Evolutionary conservation across 1,284 basidiomycete species (phyloP).

Genomic region (Fistulina hepatica): DNA sequence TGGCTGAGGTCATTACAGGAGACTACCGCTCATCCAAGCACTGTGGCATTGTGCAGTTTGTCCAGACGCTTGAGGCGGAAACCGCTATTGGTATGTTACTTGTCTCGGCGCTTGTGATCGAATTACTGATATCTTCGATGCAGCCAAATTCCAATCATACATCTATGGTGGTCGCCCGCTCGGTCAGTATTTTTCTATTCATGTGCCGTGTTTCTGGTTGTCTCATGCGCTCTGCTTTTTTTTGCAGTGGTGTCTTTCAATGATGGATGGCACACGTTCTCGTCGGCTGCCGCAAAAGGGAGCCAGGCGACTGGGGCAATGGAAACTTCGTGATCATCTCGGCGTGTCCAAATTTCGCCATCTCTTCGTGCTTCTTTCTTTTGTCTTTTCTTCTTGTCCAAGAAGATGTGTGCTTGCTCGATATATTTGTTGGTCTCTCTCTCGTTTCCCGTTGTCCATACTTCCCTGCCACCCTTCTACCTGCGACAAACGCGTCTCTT

Average conservation of each 20-base stretch:
- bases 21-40: conserved; percentile 87
- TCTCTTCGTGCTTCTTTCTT: no score
- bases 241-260: conserved; percentile 78
- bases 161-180: conserved; percentile 84
- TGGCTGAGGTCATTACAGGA: conserved; percentile 91
- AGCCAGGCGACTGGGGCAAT: no score
- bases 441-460: no score
- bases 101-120: conserved; percentile 1
- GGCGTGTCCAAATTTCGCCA: no score
- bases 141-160: conserved; percentile 85
- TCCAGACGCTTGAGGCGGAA: conserved; percentile 80
- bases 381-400: no score
- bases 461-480: no score
- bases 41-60: conserved; percentile 91
- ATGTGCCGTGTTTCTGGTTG: neutral
- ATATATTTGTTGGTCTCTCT: no score
- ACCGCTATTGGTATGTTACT: conserved; percentile 70
- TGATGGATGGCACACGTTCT: conserved; percentile 86
- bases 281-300: conserved; percentile 74
- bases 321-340: no score
- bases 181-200: conserved; percentile 35
- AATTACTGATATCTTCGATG: conserved; percentile 3
- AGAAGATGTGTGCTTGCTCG: no score
- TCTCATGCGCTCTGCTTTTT: neutral
- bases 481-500: no score